phyloP scores from a whole-genome alignment of 73 alveolate species.

The Diophrys appendiculata region DNA sequence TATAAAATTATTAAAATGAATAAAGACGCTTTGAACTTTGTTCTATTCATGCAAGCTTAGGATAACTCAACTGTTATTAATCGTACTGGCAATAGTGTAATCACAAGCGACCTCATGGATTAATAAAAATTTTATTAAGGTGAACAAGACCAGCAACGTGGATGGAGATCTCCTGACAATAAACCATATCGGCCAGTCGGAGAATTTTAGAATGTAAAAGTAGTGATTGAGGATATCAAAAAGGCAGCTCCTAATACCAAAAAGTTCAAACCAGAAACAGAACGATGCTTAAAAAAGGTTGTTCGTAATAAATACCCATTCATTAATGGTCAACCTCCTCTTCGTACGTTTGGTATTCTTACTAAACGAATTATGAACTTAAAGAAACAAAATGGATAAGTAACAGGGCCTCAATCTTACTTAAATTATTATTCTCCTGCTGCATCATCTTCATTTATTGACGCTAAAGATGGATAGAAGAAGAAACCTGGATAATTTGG shows the following conservation, averaged over 20 bases:
- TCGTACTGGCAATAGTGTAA: not conserved
- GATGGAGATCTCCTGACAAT: conserved; percentile 59
- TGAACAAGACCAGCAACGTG: conserved; percentile 18
- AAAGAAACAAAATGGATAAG: not conserved
- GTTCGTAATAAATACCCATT: conserved; percentile 25
- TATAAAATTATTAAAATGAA: too few species aligned
- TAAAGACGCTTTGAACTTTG: too few species aligned
- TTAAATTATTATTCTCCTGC: not conserved
- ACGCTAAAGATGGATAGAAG: not conserved
- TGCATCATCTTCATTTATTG: not conserved
- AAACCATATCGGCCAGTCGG: conserved; percentile 56
- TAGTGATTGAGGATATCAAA: conserved; percentile 42
- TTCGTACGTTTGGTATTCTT: not conserved
- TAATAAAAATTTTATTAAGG: not conserved
- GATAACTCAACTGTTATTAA: too few species aligned
- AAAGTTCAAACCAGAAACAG: conserved; percentile 47
- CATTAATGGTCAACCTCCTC: conserved; percentile 44
- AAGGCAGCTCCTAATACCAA: conserved; percentile 16
- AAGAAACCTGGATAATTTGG: not conserved
- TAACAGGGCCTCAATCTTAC: not conserved
- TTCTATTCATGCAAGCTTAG: too few species aligned
- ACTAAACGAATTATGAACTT: not conserved
- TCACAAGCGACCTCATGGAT: not conserved
- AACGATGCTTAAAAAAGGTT: conserved; percentile 25
- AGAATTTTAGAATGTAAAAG: conserved; percentile 42